Conservation (phyloP, 2,329 filamentous ascomycete species). For the Lecanicillium sp. region DNA sequence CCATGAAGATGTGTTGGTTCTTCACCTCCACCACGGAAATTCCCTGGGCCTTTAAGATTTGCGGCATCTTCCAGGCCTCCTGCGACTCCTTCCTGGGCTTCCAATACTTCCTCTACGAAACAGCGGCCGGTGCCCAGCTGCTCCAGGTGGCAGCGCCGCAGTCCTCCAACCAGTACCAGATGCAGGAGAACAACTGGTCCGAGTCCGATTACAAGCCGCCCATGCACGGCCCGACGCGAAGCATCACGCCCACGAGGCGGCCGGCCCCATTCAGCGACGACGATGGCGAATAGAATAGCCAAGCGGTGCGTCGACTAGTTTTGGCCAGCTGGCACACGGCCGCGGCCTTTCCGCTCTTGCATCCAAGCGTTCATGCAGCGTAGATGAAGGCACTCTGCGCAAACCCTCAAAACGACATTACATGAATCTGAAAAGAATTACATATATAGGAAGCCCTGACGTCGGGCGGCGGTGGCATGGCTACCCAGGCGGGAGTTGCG, state of each 20-base stretch:
- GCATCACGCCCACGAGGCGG: conserved; percentile 30
- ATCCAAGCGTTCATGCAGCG: too few species aligned
- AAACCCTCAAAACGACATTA: too few species aligned
- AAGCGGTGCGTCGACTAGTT: conserved; percentile 2
- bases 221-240: conserved; percentile 24
- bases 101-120: conserved; percentile 63
- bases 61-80: conserved; percentile 70
- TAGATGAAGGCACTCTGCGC: too few species aligned
- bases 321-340: conserved; percentile 5
- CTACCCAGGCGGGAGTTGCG: too few species aligned
- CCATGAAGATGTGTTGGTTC: conserved; percentile 86
- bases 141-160: conserved; percentile 14
- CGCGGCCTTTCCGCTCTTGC: not conserved
- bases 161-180: conserved; percentile 28
- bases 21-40: conserved; percentile 64
- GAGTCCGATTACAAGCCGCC: conserved; percentile 20
- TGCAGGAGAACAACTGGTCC: conserved; percentile 26
- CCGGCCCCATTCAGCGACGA: conserved; percentile 29
- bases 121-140: conserved; percentile 7
- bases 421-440: too few species aligned
- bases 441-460: too few species aligned
- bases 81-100: conserved; percentile 69
- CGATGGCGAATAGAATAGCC: conserved; percentile 16
- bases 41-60: conserved; percentile 73
- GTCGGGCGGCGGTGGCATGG: too few species aligned